Evolutionary conservation across 2,329 filamentous ascomycete genomes (phyloP).

Genomic region (Aspergillus sp.): DNA sequence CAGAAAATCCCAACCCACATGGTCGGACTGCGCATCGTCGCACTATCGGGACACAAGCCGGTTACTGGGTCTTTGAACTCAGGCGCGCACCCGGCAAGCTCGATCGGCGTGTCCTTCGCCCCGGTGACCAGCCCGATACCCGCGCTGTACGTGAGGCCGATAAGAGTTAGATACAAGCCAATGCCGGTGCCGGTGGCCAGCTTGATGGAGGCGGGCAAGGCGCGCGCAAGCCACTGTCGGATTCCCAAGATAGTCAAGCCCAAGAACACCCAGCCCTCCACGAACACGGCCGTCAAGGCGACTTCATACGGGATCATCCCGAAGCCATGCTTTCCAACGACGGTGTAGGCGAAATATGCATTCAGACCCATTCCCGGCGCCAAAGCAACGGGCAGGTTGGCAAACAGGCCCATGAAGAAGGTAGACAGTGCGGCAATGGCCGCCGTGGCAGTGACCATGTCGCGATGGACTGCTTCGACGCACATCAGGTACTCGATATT

Average conservation of each 20-base stretch:
- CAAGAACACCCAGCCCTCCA: constrained; percentile 80
- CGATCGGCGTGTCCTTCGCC: constrained; percentile 56
- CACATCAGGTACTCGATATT: constrained; percentile 38
- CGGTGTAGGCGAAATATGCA: constrained; percentile 75
- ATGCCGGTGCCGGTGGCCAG: constrained; percentile 79
- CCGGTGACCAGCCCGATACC: constrained; percentile 73
- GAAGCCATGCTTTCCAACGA: constrained; percentile 66
- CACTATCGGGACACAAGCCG: constrained; percentile 52
- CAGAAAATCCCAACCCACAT: constrained; percentile 88
- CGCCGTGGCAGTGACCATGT: constrained; percentile 75
- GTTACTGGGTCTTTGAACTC: constrained; percentile 30
- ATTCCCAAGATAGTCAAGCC: constrained; percentile 69
- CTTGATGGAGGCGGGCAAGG: constrained; percentile 76
- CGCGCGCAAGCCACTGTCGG: constrained; percentile 78
- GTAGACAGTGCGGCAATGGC: constrained; percentile 69
- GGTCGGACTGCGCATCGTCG: constrained; percentile 73
- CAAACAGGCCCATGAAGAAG: constrained; percentile 76
- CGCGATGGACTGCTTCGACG: constrained; percentile 55
- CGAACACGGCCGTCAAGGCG: constrained; percentile 77
- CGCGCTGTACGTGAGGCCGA: constrained; percentile 63
- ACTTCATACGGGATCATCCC: constrained; percentile 65
- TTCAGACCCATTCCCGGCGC: constrained; percentile 75
- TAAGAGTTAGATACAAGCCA: constrained; percentile 63
- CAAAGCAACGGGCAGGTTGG: constrained; percentile 67
- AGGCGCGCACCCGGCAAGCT: constrained; percentile 63